Evolutionary conservation across 129 eudicot genomes (phyloP), one percentile per base, ranked within the genome.

Genomic region (Escallonia herrerae): DNA sequence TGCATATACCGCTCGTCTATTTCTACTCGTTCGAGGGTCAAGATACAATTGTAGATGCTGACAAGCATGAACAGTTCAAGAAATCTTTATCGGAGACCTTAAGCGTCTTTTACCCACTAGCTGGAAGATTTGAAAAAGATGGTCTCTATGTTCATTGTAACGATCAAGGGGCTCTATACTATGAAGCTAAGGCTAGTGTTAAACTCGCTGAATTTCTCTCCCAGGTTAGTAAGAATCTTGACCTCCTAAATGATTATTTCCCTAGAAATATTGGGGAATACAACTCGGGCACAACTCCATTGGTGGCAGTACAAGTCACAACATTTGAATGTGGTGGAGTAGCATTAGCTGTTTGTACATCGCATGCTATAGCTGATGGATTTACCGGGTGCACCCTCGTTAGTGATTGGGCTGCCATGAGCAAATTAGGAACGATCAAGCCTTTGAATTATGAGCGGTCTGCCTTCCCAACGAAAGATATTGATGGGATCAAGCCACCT

Each of bases 341-440:
- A 3, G 79, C 74, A 3, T 43, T 75, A 38, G 79, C 74, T 3
- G 43, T 62, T 2, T 51, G 54, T 13, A 41, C 50, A 8, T 67
- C 69, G 0, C 79, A 75, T 53, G 68, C 61, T 58, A 46, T 75
- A 8, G 68, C 64, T 43, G 74, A 61, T 42, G 79, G 64, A 3
- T 51, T 55, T 6, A 60, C 70, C 13, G 40, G 61, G 4, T 22
- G 62, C 60, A 7, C 15, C 43, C 68, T 75, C 54, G 38, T 71
- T 37, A 68, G 54, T 38, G 37, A 58, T 7, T 75, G 79, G 79
- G 68, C 79, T 10, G 50, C 62, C 6, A 6, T 49, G 6, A 63
- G 74, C 22, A 42, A 51, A 3, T 38, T 47, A 7, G 50, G 15
- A 2, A 15, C 3, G 33, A 41, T 8, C 5, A 43, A 40, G 43